Percentiles rank a stretch among this genome's conserved stretches.
Conservation (phyloP, 2,329 filamentous ascomycete species). For the Colletotrichum orchidophilum region DNA sequence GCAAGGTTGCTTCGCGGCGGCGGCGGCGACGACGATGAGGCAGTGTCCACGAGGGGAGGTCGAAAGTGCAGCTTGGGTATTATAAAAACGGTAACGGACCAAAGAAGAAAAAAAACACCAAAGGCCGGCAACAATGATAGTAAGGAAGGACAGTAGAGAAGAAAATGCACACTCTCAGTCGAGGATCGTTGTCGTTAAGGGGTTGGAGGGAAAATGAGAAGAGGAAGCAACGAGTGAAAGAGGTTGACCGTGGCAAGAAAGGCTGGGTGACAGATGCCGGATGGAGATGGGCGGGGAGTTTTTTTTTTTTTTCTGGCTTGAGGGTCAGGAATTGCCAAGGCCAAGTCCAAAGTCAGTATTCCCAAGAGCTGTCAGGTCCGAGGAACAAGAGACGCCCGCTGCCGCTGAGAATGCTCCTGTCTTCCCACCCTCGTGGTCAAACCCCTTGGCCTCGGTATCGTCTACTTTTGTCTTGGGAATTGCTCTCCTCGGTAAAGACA, state of each 20-base stretch:
- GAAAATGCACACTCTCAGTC: neutral
- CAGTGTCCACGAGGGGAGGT: neutral
- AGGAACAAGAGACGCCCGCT: neutral
- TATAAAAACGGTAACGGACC: constrained; percentile 21
- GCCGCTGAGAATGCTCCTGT: neutral
- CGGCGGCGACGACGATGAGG: neutral
- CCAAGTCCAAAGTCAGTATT: constrained; percentile 9
- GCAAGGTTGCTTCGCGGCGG: neutral
- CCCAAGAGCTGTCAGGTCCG: constrained; percentile 8
- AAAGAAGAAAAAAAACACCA: constrained; percentile 3
- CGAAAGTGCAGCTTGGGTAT: constrained; percentile 12
- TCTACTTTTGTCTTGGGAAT: constrained; percentile 21
- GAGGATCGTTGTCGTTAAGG: constrained; percentile 11
- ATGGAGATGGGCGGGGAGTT: neutral
- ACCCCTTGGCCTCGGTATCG: constrained; percentile 11
- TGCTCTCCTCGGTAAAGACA: neutral
- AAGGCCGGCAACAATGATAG: constrained; percentile 1
- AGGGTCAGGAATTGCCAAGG: neutral
- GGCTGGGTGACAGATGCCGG: neutral
- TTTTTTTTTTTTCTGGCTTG: neutral
- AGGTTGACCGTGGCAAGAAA: constrained; percentile 19
- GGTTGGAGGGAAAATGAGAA: neutral
- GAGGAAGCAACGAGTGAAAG: neutral
- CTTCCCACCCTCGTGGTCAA: neutral
- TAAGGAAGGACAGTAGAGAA: neutral